Evolutionary conservation across 352 stramenopile species (phyloP), one percentile per base, ranked within the genome.

Genomic region (Globisporangium cederbergense): DNA sequence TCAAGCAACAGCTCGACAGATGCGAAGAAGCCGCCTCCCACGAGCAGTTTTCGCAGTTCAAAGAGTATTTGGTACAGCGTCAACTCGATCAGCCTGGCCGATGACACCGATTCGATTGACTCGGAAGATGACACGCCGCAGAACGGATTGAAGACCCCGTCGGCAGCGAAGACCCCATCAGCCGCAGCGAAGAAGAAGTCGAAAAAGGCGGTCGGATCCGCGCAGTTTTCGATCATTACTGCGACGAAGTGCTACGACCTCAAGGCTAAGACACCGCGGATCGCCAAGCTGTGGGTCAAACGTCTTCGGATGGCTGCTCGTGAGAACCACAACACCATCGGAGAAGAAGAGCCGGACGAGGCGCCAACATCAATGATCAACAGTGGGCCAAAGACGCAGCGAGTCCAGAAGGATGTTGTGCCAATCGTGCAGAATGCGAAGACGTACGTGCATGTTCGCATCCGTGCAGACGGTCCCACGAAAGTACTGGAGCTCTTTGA

Each of bases 401-500:
- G 76, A 13, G 65, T 63, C 4, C 74, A 80, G 45, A 72, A 77
- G 22, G 65, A 81, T 36, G 56, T 74, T 50, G 58, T 76, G 32
- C 71, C 76, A 9, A 66, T 84, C 20, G 73, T 90, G 42, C 83
- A 92, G 64, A 82, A 88, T 34, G 86, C 86, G 0, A 96, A 95
- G 66, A 95, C 88, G 7, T 96, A 95, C 52, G 85, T 96, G 10
- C 77, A 91, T 46, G 78, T 95, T 65, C 85, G 88, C 18, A 79
- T 96, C 46, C 82, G 87, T 57, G 89, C 90, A 32, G 90, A 97
- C 70, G 90, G 90, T 1, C 86, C 89, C 5, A 97, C 89, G 28
- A 97, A 96, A 61, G 90, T 97, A 18, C 69, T 97, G n/a, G 90
- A 97, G 63, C 59, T 97, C 3, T 95, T 86, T 61, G 88, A 97